These are phyloP conservation scores for Lasiosphaeria hispida DNA, from an alignment of 495 filamentous ascomycete species.

Conservation along the genomic window DNA sequence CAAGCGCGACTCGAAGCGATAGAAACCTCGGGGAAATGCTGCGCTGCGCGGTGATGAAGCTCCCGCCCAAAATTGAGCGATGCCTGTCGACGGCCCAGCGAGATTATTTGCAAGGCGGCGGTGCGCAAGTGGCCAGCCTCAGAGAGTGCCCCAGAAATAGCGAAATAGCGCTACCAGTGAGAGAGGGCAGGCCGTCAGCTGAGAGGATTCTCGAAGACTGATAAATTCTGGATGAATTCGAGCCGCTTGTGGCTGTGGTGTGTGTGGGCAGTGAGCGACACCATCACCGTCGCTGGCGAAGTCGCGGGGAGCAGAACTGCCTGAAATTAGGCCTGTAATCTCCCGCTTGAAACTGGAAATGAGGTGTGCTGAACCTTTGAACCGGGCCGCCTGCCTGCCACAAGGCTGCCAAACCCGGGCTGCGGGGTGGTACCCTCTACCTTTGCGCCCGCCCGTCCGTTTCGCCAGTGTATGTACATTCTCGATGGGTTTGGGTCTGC, in stretches of 20 bases:
- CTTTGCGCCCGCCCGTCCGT: background rate
- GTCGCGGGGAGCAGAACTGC: constrained; percentile 11
- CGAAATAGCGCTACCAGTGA: constrained; percentile 11
- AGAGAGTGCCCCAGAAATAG: too few relatives aligned
- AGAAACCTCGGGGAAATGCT: background rate
- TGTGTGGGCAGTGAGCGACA: background rate
- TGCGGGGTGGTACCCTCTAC: constrained; percentile 12
- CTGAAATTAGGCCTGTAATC: constrained; percentile 29
- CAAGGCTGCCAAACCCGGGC: background rate
- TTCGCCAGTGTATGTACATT: background rate
- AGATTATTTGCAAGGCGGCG: constrained; percentile 8
- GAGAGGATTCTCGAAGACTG: background rate
- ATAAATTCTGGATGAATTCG: constrained; percentile 11
- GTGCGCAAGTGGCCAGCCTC: too few relatives aligned
- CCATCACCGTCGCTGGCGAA: background rate
- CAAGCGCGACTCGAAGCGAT: too few relatives aligned
- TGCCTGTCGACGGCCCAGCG: background rate
- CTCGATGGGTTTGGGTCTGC: too few relatives aligned
- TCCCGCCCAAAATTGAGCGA: background rate
- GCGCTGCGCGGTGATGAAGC: constrained; percentile 11
- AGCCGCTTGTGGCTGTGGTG: constrained; percentile 2
- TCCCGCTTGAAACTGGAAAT: constrained; percentile 26
- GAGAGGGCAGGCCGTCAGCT: constrained; percentile 3
- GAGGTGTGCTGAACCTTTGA: constrained; percentile 17
- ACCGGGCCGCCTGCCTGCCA: background rate